Evolutionary conservation across 495 filamentous ascomycete species (phyloP), one percentile per base, ranked within the genome.

Genomic region (Aspergillus wentii): DNA sequence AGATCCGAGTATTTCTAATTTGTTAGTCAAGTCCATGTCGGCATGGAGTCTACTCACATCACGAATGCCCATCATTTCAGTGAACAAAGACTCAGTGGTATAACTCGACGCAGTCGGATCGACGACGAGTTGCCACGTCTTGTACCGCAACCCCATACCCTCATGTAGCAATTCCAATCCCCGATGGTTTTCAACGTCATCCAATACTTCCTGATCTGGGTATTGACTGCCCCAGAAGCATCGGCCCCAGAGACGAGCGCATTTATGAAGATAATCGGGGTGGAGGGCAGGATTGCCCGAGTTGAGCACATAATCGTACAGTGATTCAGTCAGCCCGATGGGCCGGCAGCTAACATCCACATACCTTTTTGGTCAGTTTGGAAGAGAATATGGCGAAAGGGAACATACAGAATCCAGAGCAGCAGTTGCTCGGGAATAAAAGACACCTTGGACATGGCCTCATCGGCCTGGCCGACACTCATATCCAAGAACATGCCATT

Each of bases 121-220:
- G 20, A 64, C 48, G 4, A 66, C 47, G 3, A 62, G 38, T 13
- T 56, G 51, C 68, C 63, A 71, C 4, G 55, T 68, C 13, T 57
- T 56, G 37, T 70, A 56, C 18, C 66, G 57, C 20, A 72, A 43
- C 17, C 48, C 47, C 27, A 62, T 52, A 1, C 49, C 61, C 2
- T 43, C 39, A 30, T 69, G 65, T 8, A 69, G 36, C 8, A 69
- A 42, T 30, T 69, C 65, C 9, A 69, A 38, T 1, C 49, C 65
- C 18, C 62, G 52, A 33, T 66, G 63, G 38, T 76, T 74, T 36
- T 72, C 60, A 21, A 70, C 64, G 40, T 76, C 72, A 40, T 76
- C 72, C 8, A 62, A 44, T 11, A 64, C 53, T 44, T 76, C 59
- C 11, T 64, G 53, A 17, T 68, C 61, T 0, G 71, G 72, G 44